Conservation (phyloP, 257 asterid genomes). For the Salvia rosmarinus region DNA sequence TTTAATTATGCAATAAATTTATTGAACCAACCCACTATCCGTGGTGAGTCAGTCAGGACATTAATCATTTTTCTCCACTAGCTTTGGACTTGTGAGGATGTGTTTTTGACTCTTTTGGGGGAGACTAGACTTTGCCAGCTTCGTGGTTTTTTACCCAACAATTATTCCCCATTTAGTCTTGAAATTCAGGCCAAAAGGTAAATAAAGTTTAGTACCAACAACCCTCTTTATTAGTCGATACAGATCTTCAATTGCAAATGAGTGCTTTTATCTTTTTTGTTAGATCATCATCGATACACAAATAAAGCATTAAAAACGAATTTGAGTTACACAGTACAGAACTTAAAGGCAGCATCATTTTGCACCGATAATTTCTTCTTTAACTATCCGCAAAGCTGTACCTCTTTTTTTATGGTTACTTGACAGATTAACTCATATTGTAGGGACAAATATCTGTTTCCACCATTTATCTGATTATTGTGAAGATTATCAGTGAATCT, state of each 20-base stretch:
- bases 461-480: neutral
- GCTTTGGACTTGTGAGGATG: slow-evolving; percentile 1
- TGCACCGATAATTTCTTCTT: slow-evolving; percentile 51
- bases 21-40: slow-evolving; percentile 14
- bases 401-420: no score
- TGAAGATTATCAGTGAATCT: neutral
- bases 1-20: slow-evolving; percentile 6
- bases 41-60: neutral
- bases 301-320: no score
- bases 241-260: neutral
- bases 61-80: neutral
- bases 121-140: neutral
- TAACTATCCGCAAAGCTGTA: slow-evolving; percentile 59
- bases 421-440: neutral
- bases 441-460: neutral
- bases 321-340: neutral
- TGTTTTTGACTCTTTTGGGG: neutral
- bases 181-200: neutral
- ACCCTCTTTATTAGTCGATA: neutral
- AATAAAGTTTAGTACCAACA: neutral
- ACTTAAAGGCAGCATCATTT: neutral
- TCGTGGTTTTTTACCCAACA: neutral
- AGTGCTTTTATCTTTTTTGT: neutral
- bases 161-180: neutral
- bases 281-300: neutral